A percentile compares a stretch with the other conserved stretches of the same genome.
Conservation (phyloP, 345 rosid genomes). For the Salix caprea region DNA sequence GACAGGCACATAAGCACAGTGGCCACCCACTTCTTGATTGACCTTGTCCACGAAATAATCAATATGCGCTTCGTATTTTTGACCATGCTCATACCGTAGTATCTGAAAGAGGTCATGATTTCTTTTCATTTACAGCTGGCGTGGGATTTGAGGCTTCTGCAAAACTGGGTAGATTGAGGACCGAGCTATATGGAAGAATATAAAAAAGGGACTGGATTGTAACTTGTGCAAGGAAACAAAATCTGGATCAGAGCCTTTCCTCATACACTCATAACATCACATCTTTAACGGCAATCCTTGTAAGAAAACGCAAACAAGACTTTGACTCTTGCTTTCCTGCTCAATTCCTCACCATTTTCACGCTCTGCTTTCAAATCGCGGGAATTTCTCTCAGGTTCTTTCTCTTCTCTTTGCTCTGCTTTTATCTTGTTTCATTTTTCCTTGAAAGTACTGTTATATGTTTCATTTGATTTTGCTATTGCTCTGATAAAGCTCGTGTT, state of each 20-base stretch:
- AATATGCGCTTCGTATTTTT: not conserved
- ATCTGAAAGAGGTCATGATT: too few relatives aligned
- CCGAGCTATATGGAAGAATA: not conserved
- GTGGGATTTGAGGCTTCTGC: not conserved
- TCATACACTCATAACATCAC: not conserved
- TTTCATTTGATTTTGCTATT: too few relatives aligned
- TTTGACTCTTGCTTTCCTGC: not conserved
- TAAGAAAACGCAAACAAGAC: not conserved
- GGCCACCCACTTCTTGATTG: constrained; percentile 58
- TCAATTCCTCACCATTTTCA: not conserved
- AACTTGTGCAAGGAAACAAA: not conserved
- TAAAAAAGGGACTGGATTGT: not conserved
- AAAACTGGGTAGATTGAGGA: not conserved
- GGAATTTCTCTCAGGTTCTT: not conserved
- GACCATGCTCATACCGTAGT: too few relatives aligned
- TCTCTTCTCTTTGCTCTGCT: not conserved
- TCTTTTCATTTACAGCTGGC: not conserved
- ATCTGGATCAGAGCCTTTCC: not conserved
- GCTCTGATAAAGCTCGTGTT: not conserved
- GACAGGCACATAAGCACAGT: constrained; percentile 88
- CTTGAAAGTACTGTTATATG: not conserved
- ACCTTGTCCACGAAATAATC: constrained; percentile 64
- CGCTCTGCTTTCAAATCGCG: not conserved
- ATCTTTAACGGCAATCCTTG: not conserved
- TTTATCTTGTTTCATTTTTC: not conserved